Conservation (phyloP, 1,284 basidiomycete species). For the Trametes sp. region DNA sequence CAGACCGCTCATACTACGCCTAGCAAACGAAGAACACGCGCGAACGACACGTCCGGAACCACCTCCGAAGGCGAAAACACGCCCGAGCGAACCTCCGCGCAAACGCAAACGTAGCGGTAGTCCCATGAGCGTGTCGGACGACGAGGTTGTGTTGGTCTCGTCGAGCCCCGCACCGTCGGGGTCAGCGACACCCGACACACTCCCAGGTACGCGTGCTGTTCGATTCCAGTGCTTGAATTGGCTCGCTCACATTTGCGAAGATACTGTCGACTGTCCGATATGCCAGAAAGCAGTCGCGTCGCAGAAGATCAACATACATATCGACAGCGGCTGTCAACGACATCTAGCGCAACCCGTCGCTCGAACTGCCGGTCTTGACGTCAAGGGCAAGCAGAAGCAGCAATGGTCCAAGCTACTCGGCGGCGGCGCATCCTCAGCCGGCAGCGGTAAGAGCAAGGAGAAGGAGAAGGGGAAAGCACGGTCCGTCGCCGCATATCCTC, state of each 20-base stretch:
- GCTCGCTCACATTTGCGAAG: conserved; percentile 1
- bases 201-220: conserved; percentile 13
- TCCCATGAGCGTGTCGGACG: conserved; percentile 23
- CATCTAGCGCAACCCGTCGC: conserved; percentile 25
- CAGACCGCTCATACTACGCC: conserved; percentile 28
- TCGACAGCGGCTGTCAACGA: conserved; percentile 61
- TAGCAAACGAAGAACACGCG: conserved; percentile 22
- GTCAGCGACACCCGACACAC: conserved; percentile 30
- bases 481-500: conserved; percentile 15
- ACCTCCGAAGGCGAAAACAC: background rate
- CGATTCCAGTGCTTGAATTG: background rate
- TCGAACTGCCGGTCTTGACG: background rate
- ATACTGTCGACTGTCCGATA: conserved; percentile 60
- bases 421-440: conserved; percentile 24
- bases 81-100: conserved; percentile 21
- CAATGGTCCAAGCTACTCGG: conserved; percentile 63
- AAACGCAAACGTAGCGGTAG: conserved; percentile 21
- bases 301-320: conserved; percentile 61
- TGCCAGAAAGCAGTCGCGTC: conserved; percentile 56
- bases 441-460: conserved; percentile 43
- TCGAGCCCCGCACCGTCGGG: conserved; percentile 22
- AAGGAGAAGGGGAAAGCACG: conserved; percentile 44
- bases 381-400: conserved; percentile 42
- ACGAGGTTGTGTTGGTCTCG: conserved; percentile 24
- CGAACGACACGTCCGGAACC: conserved; percentile 9